These are phyloP conservation scores for Talinum fruticosum DNA, from an alignment of 148 eudicot genomes.

Conservation along the genomic window DNA sequence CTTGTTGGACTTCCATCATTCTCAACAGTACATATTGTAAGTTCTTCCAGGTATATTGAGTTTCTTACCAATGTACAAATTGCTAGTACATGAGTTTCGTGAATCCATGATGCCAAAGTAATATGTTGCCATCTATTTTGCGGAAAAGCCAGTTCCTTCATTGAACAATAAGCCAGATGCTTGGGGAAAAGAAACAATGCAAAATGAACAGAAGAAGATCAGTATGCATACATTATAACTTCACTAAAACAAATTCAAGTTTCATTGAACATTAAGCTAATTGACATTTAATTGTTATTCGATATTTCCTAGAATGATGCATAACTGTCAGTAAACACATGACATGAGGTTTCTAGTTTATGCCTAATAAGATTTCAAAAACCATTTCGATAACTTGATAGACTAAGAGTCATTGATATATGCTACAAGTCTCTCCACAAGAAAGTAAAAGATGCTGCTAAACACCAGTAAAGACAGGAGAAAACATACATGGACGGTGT, in stretches of 20 bases:
- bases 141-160: background rate
- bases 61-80: conserved; percentile 1
- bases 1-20: background rate
- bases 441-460: background rate
- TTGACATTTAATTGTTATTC: background rate
- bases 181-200: background rate
- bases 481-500: background rate
- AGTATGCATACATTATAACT: background rate
- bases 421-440: background rate
- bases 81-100: background rate
- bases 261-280: no score
- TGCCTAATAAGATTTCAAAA: background rate
- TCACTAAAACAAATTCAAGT: no score
- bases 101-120: background rate
- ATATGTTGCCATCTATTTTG: conserved; percentile 13
- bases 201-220: background rate
- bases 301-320: background rate
- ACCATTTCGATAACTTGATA: background rate
- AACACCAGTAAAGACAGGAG: background rate
- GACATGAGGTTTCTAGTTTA: background rate
- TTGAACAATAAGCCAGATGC: background rate
- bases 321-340: background rate
- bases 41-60: conserved; percentile 11
- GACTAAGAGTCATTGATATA: background rate
- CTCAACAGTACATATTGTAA: background rate